These are phyloP conservation scores for Saccharomycopsis schoenii DNA, from an alignment of 805 yeast species.

Conservation along the genomic window DNA sequence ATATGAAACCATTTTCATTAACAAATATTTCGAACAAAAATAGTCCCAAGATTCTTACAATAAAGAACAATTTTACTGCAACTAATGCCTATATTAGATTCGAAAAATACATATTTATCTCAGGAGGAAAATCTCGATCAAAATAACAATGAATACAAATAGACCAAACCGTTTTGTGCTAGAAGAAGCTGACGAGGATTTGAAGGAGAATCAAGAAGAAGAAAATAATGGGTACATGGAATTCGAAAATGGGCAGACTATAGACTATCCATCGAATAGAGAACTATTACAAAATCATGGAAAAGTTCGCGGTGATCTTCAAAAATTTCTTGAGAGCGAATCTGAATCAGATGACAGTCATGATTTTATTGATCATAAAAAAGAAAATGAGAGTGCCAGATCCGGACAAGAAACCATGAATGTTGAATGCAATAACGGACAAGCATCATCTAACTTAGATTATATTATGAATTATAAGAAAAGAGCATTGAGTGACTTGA, in stretches of 20 bases:
- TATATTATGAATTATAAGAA: constrained; percentile 11
- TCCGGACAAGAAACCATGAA: neutral
- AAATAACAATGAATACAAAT: neutral
- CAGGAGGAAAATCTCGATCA: neutral
- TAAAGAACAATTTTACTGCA: too few species aligned
- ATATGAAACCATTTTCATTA: too few species aligned
- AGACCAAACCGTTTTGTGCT: neutral
- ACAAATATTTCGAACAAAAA: too few species aligned
- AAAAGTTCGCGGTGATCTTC: neutral
- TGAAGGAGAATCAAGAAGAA: neutral
- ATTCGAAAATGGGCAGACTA: neutral
- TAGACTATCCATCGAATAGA: neutral
- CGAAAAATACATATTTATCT: too few species aligned
- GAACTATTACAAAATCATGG: neutral
- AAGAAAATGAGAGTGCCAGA: neutral
- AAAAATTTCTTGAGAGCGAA: constrained; percentile 6
- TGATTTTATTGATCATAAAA: neutral
- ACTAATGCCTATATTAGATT: neutral
- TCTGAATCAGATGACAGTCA: neutral
- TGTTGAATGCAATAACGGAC: neutral
- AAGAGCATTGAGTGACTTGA: neutral
- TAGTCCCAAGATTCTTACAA: neutral
- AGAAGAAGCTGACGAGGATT: neutral
- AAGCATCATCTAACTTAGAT: neutral
- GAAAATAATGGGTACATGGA: neutral